phyloP scores from a whole-genome alignment of 2,329 filamentous ascomycete genomes.

The Calonectria hongkongensis region DNA sequence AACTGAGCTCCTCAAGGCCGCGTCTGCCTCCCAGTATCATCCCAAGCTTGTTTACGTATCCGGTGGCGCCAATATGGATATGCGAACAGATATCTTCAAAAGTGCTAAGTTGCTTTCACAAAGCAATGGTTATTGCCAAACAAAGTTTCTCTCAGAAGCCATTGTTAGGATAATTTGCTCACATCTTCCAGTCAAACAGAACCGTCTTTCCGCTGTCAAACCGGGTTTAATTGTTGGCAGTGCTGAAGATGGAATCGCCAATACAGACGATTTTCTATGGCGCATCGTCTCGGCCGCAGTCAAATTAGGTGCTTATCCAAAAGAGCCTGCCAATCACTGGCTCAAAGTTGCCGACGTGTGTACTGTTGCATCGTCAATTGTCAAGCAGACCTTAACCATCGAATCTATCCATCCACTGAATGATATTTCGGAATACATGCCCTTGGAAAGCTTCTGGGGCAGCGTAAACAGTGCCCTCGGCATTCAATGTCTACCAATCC shows the following conservation, averaged over 20 bases:
- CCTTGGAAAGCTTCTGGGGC: no score
- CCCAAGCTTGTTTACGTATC: constrained; percentile 52
- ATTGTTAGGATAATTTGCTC: constrained; percentile 34
- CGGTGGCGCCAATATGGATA: constrained; percentile 44
- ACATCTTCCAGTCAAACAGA: constrained; percentile 27
- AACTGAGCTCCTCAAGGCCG: constrained; percentile 43
- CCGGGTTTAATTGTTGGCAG: constrained; percentile 46
- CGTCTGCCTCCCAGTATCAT: constrained; percentile 35
- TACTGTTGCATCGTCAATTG: constrained; percentile 2
- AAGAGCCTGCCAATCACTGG: constrained; percentile 24
- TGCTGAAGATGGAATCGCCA: constrained; percentile 37
- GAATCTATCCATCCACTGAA: not conserved
- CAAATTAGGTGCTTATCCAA: constrained; percentile 20
- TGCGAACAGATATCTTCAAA: not conserved
- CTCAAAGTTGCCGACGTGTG: constrained; percentile 12
- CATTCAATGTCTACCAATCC: no score
- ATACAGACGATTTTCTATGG: constrained; percentile 47
- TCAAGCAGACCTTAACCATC: not conserved
- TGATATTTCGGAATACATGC: no score
- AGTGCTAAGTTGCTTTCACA: constrained; percentile 6
- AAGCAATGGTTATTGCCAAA: constrained; percentile 40
- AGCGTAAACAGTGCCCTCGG: no score
- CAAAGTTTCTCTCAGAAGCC: constrained; percentile 43
- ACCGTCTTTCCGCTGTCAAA: constrained; percentile 44
- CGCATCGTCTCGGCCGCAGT: constrained; percentile 34